Evolutionary conservation across 805 yeast species (phyloP).

Genomic region (Jamesozyma hellenica): DNA sequence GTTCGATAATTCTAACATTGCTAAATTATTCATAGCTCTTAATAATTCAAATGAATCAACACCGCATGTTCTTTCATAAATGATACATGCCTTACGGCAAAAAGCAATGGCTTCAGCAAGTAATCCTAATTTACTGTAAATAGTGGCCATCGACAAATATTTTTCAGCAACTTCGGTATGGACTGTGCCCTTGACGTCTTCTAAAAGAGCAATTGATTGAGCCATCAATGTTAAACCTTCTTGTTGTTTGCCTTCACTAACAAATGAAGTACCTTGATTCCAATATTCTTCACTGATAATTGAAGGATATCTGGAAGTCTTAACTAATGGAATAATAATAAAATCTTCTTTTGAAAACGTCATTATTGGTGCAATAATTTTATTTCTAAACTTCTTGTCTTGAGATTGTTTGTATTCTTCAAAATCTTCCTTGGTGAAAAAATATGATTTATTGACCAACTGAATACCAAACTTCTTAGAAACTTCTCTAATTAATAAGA

Average conservation of each 20-base stretch:
- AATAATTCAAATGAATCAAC: conserved; percentile 70
- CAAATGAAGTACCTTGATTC: conserved; percentile 42
- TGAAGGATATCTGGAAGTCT: conserved; percentile 59
- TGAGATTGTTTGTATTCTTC: conserved; percentile 24
- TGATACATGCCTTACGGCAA: conserved; percentile 57
- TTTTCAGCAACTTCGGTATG: conserved; percentile 71
- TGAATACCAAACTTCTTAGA: conserved; percentile 80
- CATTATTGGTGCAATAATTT: conserved; percentile 26
- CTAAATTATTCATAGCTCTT: conserved; percentile 63
- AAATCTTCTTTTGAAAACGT: conserved; percentile 56
- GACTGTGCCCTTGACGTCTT: conserved; percentile 73
- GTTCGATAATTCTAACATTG: conserved; percentile 55
- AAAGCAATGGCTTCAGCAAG: conserved; percentile 49
- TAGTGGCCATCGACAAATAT: conserved; percentile 54
- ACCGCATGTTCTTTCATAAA: conserved; percentile 75
- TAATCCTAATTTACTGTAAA: conserved; percentile 51
- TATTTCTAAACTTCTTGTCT: conserved; percentile 32
- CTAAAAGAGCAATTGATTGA: conserved; percentile 64
- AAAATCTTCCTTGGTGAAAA: conserved; percentile 33
- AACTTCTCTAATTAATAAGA: conserved; percentile 52
- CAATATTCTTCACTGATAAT: conserved; percentile 64
- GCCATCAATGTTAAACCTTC: conserved; percentile 53
- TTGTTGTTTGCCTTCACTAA: conserved; percentile 33
- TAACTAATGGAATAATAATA: conserved; percentile 64
- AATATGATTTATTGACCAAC: conserved; percentile 43